Conservation (phyloP, 345 rosid genomes). For the Eucalyptus coolabah region DNA sequence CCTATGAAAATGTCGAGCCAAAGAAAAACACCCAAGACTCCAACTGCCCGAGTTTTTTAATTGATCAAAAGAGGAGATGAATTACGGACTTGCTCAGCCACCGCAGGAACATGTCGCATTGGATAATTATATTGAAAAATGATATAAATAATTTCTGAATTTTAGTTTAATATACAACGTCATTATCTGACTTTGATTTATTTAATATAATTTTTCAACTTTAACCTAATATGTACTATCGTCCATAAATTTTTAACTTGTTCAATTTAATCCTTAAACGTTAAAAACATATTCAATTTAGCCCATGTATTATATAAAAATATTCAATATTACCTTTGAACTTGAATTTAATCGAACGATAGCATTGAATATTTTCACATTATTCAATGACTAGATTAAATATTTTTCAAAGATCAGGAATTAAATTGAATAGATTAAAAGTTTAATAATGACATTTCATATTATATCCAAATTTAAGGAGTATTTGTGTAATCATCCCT, state of each 20-base stretch:
- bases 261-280: neutral
- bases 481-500: neutral
- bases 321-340: fast-evolving
- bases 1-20: neutral
- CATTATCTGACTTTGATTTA: fast-evolving
- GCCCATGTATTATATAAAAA: too few species aligned
- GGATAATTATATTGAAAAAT: neutral
- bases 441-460: too few species aligned
- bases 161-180: neutral
- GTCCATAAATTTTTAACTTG: fast-evolving
- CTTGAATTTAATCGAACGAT: too few species aligned
- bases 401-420: too few species aligned
- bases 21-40: neutral
- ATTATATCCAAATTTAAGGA: too few species aligned
- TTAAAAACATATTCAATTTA: neutral
- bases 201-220: fast-evolving
- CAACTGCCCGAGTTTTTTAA: neutral
- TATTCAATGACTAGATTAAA: too few species aligned
- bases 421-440: too few species aligned
- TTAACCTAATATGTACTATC: fast-evolving
- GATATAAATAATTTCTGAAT: neutral
- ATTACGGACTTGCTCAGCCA: neutral
- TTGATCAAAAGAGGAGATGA: neutral
- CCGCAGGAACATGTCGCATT: neutral
- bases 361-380: too few species aligned